phyloP scores from a whole-genome alignment of 257 asterid species.

The Perilla frutescens region DNA sequence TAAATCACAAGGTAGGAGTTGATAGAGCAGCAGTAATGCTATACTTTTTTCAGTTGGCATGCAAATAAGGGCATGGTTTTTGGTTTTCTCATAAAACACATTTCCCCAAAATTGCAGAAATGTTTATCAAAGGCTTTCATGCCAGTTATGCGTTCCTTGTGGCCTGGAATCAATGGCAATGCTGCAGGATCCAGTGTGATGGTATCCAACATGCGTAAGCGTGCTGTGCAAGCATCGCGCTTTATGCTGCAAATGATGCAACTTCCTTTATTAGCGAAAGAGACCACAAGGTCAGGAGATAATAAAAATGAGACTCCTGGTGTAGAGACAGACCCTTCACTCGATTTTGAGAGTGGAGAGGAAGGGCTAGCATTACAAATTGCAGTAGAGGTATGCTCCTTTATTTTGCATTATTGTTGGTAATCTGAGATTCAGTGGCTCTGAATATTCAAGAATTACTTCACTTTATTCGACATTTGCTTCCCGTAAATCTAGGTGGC shows the following conservation, averaged over 20 bases:
- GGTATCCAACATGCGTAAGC: conserved; percentile 86
- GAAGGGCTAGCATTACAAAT: conserved; percentile 93
- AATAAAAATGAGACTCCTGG: conserved; percentile 42
- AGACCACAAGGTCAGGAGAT: conserved; percentile 40
- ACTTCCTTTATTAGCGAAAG: conserved; percentile 66
- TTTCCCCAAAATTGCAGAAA: conserved; percentile 58
- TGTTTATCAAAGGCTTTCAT: conserved; percentile 78
- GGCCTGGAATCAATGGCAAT: conserved; percentile 90
- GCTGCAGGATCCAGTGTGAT: conserved; percentile 55
- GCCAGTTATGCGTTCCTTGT: conserved; percentile 80
- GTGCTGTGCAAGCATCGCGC: conserved; percentile 89
- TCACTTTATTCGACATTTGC: conserved; percentile 6
- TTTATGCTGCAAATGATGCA: conserved; percentile 98
- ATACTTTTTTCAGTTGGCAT: conserved; percentile 1
- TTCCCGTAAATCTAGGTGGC: conserved; percentile 55
- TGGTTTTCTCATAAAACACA: conserved; percentile 14
- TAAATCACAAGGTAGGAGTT: conserved; percentile 77
- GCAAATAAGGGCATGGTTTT: not conserved
- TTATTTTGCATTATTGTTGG: not conserved
- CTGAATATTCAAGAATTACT: conserved; percentile 7
- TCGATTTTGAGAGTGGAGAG: conserved; percentile 72
- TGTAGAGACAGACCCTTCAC: conserved; percentile 42
- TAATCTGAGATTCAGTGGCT: not conserved
- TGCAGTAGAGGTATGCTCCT: conserved; percentile 74
- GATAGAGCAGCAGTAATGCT: conserved; percentile 18